phyloP scores from a whole-genome alignment of 768 basidiomycete genomes.

The Gloeopeniophorella convolvens region DNA sequence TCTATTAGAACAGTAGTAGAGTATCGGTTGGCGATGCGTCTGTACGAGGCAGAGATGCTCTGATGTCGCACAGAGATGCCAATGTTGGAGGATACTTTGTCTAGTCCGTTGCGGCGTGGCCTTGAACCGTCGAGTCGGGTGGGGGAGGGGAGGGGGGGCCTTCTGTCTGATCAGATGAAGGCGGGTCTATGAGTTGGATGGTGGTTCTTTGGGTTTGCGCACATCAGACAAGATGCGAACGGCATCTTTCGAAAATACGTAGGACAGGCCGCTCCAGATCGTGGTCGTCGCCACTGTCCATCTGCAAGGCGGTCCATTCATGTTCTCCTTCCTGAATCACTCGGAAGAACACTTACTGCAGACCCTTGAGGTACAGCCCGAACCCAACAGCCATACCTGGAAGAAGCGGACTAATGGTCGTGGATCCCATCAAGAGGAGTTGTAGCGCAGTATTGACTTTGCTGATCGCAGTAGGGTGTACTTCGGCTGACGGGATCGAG shows the following conservation, averaged over 20 bases:
- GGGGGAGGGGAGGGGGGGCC: too few species aligned
- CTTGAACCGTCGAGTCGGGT: too few species aligned
- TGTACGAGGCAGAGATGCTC: too few species aligned
- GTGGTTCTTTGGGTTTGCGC: neutral
- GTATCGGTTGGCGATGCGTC: too few species aligned
- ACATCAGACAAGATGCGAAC: conserved; percentile 42
- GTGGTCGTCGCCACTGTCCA: conserved; percentile 86
- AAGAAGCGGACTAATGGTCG: conserved; percentile 76
- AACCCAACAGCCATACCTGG: conserved; percentile 53
- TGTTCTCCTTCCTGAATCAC: neutral
- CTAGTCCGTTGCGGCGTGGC: too few species aligned
- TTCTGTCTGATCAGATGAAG: neutral
- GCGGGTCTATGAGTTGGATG: neutral
- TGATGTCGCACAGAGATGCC: too few species aligned
- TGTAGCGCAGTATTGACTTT: conserved; percentile 94
- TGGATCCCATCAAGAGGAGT: conserved; percentile 81
- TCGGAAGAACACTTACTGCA: neutral
- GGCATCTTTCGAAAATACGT: conserved; percentile 67
- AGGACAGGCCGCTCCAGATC: conserved; percentile 83
- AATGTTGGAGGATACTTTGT: too few species aligned
- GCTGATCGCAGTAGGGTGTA: conserved; percentile 87
- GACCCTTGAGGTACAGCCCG: conserved; percentile 65
- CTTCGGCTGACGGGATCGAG: conserved; percentile 89
- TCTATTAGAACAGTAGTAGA: too few species aligned
- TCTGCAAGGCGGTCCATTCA: conserved; percentile 33